These are phyloP conservation scores for Asclepias syriaca DNA, from an alignment of 257 asterid species.

Conservation along the genomic window DNA sequence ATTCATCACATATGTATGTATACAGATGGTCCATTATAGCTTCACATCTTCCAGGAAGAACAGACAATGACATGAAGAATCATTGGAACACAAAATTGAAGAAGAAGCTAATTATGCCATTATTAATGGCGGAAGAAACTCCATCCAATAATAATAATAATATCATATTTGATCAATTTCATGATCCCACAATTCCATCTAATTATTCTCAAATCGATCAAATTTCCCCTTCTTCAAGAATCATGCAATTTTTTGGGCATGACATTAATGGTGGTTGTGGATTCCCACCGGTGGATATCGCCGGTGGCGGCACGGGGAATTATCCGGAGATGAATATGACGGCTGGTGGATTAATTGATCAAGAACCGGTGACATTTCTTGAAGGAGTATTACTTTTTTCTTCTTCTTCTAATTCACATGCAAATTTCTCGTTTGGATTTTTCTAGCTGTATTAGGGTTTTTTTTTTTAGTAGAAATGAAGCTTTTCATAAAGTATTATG, in stretches of 20 bases:
- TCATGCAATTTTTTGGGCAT: constrained; percentile 10
- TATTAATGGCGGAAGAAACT: background rate
- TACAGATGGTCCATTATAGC: constrained; percentile 54
- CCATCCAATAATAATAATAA: constrained; percentile 5
- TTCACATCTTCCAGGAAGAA: constrained; percentile 53
- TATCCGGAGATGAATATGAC: background rate
- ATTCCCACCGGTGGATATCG: constrained; percentile 2
- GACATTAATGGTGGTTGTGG: too few relatives aligned
- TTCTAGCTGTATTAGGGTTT: background rate
- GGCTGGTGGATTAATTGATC: too few relatives aligned
- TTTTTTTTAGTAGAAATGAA: too few relatives aligned
- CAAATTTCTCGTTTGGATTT: background rate
- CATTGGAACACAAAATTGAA: constrained; percentile 56
- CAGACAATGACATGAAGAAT: constrained; percentile 61
- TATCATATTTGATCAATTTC: background rate
- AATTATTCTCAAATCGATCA: too few relatives aligned
- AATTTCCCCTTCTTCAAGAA: background rate
- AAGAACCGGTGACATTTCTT: too few relatives aligned
- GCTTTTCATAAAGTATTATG: too few relatives aligned
- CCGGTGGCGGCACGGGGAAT: too few relatives aligned
- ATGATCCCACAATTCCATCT: background rate
- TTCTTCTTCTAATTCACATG: background rate
- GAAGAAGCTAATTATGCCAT: constrained; percentile 27
- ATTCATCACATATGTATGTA: background rate
- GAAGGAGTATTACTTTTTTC: background rate